Evolutionary conservation across 2,329 filamentous ascomycete species (phyloP).

Genomic region (Penicillium hesseltinei): DNA sequence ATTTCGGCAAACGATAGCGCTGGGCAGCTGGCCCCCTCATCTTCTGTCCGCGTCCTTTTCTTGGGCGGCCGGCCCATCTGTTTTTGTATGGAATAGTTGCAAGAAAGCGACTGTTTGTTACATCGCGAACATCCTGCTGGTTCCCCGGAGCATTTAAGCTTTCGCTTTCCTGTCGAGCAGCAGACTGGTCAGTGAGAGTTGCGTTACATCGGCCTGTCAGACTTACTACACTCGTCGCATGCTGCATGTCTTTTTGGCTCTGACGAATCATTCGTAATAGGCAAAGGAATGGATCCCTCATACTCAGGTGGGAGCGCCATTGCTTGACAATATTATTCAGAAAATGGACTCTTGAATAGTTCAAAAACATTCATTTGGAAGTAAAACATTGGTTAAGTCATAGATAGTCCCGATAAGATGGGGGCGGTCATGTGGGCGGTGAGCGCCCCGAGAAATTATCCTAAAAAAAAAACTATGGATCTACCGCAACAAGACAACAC

Average conservation of each 20-base stretch:
- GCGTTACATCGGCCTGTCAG: not conserved
- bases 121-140: conserved; percentile 44
- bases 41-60: conserved; percentile 36
- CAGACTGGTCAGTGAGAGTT: conserved; percentile 17
- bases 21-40: conserved; percentile 20
- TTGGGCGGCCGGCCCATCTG: conserved; percentile 50
- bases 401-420: conserved; percentile 25
- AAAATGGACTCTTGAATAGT: not conserved
- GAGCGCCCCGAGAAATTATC: conserved; percentile 22
- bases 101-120: conserved; percentile 41
- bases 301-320: conserved; percentile 9
- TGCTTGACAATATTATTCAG: conserved; percentile 10
- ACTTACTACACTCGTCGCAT: conserved; percentile 51
- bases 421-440: conserved; percentile 39
- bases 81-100: conserved; percentile 49
- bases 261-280: conserved; percentile 4
- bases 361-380: not conserved
- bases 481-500: conserved; percentile 13
- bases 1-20: conserved; percentile 15
- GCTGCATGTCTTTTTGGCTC: conserved; percentile 47
- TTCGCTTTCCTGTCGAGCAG: conserved; percentile 42
- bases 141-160: conserved; percentile 50
- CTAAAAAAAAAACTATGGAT: conserved; percentile 25
- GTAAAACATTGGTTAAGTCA: conserved; percentile 11
- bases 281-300: not conserved